Evolutionary conservation across 2,329 filamentous ascomycete genomes (phyloP).

Genomic region (Epichloe bromicola): DNA sequence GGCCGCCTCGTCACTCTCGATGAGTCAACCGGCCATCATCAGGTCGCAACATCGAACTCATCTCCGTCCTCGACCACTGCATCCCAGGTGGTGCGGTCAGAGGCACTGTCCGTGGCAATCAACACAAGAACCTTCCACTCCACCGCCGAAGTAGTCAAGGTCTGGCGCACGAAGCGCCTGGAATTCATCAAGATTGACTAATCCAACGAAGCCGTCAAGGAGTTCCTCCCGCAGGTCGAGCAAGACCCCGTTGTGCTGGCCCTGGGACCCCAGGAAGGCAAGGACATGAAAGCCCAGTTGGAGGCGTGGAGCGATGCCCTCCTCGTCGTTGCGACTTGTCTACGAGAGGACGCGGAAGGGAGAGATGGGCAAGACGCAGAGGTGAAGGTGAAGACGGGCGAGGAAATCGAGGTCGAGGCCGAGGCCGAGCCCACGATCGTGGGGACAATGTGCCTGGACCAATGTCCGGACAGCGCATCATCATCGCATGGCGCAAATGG

Average conservation of each 20-base stretch:
- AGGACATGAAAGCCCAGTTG: conserved; percentile 7
- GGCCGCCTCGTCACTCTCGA: no score
- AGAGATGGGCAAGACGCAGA: background rate
- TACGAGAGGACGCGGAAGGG: conserved; percentile 3
- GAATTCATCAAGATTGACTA: conserved; percentile 10
- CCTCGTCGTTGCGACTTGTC: conserved; percentile 12
- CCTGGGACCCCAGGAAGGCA: conserved; percentile 6
- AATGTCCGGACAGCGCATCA: conserved; percentile 7
- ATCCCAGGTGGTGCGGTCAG: background rate
- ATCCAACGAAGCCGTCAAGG: conserved; percentile 7
- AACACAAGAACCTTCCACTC: background rate
- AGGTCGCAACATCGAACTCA: no score
- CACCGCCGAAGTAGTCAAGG: conserved; percentile 3
- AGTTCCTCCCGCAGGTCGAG: conserved; percentile 6
- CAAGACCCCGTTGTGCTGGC: conserved; percentile 8
- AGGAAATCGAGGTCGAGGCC: background rate
- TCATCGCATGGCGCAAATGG: conserved; percentile 16
- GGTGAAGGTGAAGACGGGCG: background rate
- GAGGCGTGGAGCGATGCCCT: conserved; percentile 7
- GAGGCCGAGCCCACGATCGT: conserved; percentile 6
- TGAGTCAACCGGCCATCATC: no score
- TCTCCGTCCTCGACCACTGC: no score
- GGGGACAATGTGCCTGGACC: conserved; percentile 9
- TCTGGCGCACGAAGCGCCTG: conserved; percentile 10
- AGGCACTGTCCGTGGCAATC: background rate